Conservation (phyloP, 1,284 basidiomycete genomes). For the Sanghuangporus baumii region DNA sequence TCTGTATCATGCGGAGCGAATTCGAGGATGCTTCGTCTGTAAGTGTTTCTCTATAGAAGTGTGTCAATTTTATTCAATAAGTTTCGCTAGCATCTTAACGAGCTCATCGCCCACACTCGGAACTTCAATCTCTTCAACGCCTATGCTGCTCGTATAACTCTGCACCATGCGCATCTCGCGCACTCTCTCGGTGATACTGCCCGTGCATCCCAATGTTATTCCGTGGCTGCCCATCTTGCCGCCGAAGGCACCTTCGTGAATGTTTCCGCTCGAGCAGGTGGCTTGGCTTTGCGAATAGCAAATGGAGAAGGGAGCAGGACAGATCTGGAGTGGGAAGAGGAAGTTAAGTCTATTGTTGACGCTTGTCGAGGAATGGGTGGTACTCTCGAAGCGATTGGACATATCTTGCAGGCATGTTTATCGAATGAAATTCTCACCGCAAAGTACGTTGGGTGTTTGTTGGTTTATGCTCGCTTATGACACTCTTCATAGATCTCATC, state of each 20-base stretch:
- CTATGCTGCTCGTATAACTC: slow-evolving; percentile 57
- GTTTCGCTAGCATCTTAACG: slow-evolving; percentile 39
- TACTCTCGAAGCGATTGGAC: slow-evolving; percentile 48
- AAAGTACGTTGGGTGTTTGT: slow-evolving; percentile 40
- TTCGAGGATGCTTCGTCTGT: slow-evolving; percentile 46
- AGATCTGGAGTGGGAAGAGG: slow-evolving; percentile 19
- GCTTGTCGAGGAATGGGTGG: slow-evolving; percentile 49
- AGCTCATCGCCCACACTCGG: slow-evolving; percentile 56
- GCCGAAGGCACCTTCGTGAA: slow-evolving; percentile 46
- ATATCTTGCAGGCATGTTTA: slow-evolving; percentile 48
- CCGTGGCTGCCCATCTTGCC: slow-evolving; percentile 45
- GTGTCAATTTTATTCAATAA: background rate
- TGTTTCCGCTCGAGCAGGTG: slow-evolving; percentile 53
- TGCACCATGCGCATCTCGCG: slow-evolving; percentile 66
- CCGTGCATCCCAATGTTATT: slow-evolving; percentile 56
- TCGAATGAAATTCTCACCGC: slow-evolving; percentile 49
- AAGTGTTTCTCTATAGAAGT: slow-evolving; percentile 25
- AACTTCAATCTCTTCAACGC: slow-evolving; percentile 46
- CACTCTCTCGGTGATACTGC: slow-evolving; percentile 47
- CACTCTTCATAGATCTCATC: slow-evolving; percentile 41
- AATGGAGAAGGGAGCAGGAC: slow-evolving; percentile 24
- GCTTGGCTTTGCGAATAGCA: slow-evolving; percentile 55
- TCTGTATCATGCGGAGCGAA: slow-evolving; percentile 59
- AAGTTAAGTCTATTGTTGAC: slow-evolving; percentile 34
- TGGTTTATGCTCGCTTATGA: background rate